Base-by-base conservation (phyloP, 2,329 filamentous ascomycete genomes). In the Ceratocystis papillata region DNA sequence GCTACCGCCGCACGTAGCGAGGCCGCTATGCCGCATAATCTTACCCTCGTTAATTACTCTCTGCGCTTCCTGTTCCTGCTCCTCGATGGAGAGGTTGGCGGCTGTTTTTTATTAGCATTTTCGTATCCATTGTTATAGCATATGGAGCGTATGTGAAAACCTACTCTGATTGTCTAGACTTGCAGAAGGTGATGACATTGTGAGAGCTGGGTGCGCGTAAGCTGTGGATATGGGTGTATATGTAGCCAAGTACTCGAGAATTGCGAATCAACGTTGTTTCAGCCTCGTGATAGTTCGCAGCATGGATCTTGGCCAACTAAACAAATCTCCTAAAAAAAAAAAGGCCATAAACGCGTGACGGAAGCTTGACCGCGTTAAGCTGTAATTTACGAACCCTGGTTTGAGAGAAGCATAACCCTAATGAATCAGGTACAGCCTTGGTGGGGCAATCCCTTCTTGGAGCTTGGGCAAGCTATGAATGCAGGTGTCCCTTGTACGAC, bases 1-100 rank as follows among this genome's bases (percentile, higher is more conserved):
- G 12, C 37, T 20, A 4, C 28, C 7, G 15, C 25, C 8, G 45
- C 37, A 41, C 28, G 20, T 10, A 22, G 12, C 45, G 17, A 33
- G 15, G 44, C 28, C 25, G 20, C 28, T 1, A 20, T 15, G 2
- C 25, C 8, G 10, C 28, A n/a, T 25, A 37, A 64, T 65, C 70
- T 63, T 79, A 88, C 88, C 89, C 80, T 99, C 94, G 72, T 97
- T 97, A 77, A 97, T 91, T 68, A 96, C 81, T 77, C 95, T 91
- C 77, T 95, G 88, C 73, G 89, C 86, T 70, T 84, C 78, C 73
- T 89, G 81, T 74, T 87, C 81, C 67, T 89, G 86, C 64, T 89
- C 88, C 67, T 91, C 87, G 60, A 68, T 66, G 68, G 85, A 81
- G 60, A 67, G 67, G 6, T 64, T 61, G 15, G 67, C 59, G n/a